Base-by-base conservation (phyloP, 2,329 filamentous ascomycete genomes). In the Clonostachys chloroleuca region DNA sequence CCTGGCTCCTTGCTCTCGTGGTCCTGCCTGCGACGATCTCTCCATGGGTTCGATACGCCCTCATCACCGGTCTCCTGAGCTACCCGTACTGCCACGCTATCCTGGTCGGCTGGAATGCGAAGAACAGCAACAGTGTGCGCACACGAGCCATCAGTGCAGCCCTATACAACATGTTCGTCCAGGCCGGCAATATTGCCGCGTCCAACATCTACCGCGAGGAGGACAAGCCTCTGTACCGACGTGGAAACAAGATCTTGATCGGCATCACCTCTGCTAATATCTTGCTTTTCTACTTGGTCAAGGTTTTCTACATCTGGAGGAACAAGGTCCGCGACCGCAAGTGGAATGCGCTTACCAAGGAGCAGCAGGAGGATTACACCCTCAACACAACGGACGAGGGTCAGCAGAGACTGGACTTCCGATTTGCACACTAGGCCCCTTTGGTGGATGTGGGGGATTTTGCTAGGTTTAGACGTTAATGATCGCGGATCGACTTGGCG, bases 81-180 rank as follows among this genome's bases (percentile, higher is more conserved):
- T 64, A 35, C 60, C 84, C 33, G 72, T 65, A 4, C 54, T 76
- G 44, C 16, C 63, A 66, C 30, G 61, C 63, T n/a, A 64, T 68
- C 34, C 56, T 76, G 13, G 81, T 84, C 0, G 78, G 74, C 0
- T 77, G 81, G 62, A 82, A 75, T 2, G 81, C 78, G 4, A 73
- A 80, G 45, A 86, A 86, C 56, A 75, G 80, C 1, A 80, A 81
- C 30, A 74, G 75, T 3, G 82, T 86, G 2, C 72, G 81, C 3
- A 85, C 81, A 0, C 66, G 83, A 4, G 80, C 83, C 1, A 78
- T 86, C 12, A 77, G 77, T 1, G 74, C 76, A 0, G 81, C 80
- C 0, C 52, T 83, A 9, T 86, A 85, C 64, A 86, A 85, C 56
- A 77, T 77, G 70, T 66, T 64, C 16, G 70, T 75, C 0, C 73